A percentile compares a stretch with the other conserved stretches of the same genome.
Evolutionary conservation across 495 filamentous ascomycete genomes (phyloP).

Genomic region (Gamarada debralockiae): DNA sequence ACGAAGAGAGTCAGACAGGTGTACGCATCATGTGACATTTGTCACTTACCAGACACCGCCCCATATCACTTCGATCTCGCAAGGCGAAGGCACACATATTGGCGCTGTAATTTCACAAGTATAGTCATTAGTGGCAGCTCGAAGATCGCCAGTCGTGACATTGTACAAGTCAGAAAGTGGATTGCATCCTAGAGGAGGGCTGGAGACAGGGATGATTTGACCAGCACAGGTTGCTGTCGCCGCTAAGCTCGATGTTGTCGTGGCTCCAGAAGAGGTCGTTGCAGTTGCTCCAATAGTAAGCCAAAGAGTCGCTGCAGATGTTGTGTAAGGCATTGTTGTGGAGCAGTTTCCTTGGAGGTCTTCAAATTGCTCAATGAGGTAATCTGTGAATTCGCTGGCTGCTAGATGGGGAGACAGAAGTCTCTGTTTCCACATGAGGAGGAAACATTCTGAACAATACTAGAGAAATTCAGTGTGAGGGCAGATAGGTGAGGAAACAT

Average conservation of each 20-base stretch:
- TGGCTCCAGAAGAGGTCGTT: background rate
- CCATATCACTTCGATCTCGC: slow-evolving; percentile 5
- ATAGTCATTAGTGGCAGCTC: slow-evolving; percentile 2
- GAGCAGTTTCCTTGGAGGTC: slow-evolving; percentile 9
- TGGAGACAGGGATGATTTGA: background rate
- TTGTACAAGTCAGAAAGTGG: slow-evolving; percentile 3
- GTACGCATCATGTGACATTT: no score
- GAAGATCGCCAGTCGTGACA: slow-evolving; percentile 9
- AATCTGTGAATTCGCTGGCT: slow-evolving; percentile 1
- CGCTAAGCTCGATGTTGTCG: background rate
- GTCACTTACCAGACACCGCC: background rate
- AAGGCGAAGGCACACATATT: slow-evolving; percentile 6
- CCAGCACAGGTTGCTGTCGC: slow-evolving; percentile 4
- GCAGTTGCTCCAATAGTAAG: background rate
- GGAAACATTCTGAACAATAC: slow-evolving; percentile 14
- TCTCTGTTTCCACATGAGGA: background rate
- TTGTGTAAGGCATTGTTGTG: slow-evolving; percentile 8
- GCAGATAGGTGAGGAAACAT: background rate
- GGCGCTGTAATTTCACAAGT: background rate
- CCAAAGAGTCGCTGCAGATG: slow-evolving; percentile 4
- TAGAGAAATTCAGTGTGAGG: no score
- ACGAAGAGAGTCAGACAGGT: background rate
- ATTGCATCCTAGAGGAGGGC: background rate
- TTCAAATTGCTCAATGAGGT: slow-evolving; percentile 12
- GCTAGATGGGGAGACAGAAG: background rate